These are phyloP conservation scores for Fonsecaea erecta DNA, from an alignment of 2,329 filamentous ascomycete genomes.

Conservation along the genomic window DNA sequence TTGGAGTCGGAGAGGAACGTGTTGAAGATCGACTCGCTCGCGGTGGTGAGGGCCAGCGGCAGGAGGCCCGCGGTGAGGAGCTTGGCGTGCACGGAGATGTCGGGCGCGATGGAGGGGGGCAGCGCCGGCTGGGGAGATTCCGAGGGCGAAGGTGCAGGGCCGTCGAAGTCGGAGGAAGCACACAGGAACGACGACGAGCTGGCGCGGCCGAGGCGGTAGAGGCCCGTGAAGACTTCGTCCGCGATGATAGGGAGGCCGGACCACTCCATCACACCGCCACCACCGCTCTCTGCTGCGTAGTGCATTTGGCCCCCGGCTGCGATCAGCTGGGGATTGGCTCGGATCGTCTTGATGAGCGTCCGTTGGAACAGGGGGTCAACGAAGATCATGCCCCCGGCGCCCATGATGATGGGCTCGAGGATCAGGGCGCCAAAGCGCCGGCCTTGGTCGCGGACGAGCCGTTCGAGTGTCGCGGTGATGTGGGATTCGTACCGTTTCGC, in stretches of 20 bases:
- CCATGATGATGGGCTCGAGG: constrained; percentile 78
- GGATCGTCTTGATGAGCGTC: constrained; percentile 69
- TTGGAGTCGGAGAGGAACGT: constrained; percentile 75
- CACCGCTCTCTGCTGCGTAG: background rate
- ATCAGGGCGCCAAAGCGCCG: constrained; percentile 76
- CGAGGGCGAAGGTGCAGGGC: background rate
- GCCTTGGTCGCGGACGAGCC: constrained; percentile 59
- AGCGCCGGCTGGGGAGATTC: constrained; percentile 5
- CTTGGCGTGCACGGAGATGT: constrained; percentile 82
- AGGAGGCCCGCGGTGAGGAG: constrained; percentile 79
- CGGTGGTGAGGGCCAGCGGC: constrained; percentile 75
- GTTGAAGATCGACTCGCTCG: constrained; percentile 73
- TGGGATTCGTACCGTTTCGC: constrained; percentile 63
- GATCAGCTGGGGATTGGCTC: constrained; percentile 63
- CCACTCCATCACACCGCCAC: constrained; percentile 56
- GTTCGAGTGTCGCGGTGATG: constrained; percentile 61
- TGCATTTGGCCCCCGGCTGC: background rate
- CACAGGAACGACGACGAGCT: constrained; percentile 70
- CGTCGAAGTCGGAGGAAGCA: constrained; percentile 7
- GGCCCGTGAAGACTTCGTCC: constrained; percentile 85
- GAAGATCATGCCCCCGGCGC: constrained; percentile 82
- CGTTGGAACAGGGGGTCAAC: constrained; percentile 84
- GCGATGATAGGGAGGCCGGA: constrained; percentile 77
- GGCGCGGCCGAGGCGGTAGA: constrained; percentile 78
- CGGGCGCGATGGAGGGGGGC: constrained; percentile 60